phyloP scores from a whole-genome alignment of 208 protist genomes.

The Kentomonas sorsogonicus region DNA sequence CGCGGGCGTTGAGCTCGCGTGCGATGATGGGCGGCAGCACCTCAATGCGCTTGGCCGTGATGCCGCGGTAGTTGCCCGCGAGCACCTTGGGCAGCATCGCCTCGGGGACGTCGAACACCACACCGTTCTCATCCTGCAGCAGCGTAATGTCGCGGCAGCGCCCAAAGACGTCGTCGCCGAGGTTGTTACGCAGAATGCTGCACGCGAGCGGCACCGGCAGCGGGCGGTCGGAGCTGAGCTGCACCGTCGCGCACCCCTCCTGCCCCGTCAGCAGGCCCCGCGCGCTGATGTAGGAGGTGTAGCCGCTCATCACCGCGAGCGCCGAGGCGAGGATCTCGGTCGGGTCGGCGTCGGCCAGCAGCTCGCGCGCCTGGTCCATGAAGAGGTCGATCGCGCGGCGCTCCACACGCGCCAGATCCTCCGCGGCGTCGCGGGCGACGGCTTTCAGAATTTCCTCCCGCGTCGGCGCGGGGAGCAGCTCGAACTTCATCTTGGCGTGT shows the following conservation, averaged over 20 bases:
- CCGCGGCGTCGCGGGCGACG: constrained; percentile 73
- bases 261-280: constrained; percentile 80
- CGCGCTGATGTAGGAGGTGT: constrained; percentile 82
- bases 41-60: constrained; percentile 63
- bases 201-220: constrained; percentile 81
- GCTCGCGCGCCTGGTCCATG: constrained; percentile 79
- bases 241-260: constrained; percentile 64
- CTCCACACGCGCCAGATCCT: constrained; percentile 87
- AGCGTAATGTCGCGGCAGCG: constrained; percentile 80
- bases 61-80: constrained; percentile 51
- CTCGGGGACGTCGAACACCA: constrained; percentile 86
- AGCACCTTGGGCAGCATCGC: constrained; percentile 55
- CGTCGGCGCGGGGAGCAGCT: constrained; percentile 79
- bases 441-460: constrained; percentile 85
- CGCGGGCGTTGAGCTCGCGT: constrained; percentile 52
- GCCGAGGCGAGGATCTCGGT: constrained; percentile 83
- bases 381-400: constrained; percentile 78
- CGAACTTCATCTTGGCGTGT: constrained; percentile 89
- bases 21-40: constrained; percentile 80
- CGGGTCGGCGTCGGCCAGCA: constrained; percentile 85
- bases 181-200: constrained; percentile 82
- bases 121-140: constrained; percentile 81
- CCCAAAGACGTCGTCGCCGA: constrained; percentile 75
- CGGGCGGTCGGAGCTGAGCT: constrained; percentile 61
- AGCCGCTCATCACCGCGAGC: constrained; percentile 88